Evolutionary conservation across 2,329 filamentous ascomycete species (phyloP).

Genomic region (Penicillium thymicola): DNA sequence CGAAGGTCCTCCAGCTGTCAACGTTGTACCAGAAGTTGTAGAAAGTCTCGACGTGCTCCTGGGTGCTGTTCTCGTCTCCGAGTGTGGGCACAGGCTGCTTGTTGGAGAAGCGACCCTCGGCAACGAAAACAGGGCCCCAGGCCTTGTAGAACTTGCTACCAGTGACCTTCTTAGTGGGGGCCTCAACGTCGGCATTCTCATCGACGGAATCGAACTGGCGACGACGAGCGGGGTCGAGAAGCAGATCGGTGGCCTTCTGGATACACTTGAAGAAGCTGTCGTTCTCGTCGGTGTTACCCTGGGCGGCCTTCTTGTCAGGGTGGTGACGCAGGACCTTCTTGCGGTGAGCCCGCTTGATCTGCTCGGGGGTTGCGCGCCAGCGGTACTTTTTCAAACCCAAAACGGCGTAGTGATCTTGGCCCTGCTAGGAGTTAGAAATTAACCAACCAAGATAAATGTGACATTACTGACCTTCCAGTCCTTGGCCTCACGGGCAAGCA

Average conservation of each 20-base stretch:
- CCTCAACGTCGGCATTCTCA: slow-evolving; percentile 86
- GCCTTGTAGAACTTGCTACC: slow-evolving; percentile 93
- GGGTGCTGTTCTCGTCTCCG: slow-evolving; percentile 76
- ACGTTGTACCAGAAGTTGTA: slow-evolving; percentile 99
- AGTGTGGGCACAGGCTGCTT: slow-evolving; percentile 81
- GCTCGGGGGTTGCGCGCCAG: slow-evolving; percentile 88
- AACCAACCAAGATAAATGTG: not conserved
- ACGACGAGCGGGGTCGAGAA: slow-evolving; percentile 86
- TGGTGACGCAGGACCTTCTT: slow-evolving; percentile 99
- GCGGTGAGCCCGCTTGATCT: slow-evolving; percentile 98
- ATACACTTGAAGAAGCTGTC: slow-evolving; percentile 99
- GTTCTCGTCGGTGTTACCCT: slow-evolving; percentile 75
- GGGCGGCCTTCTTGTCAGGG: slow-evolving; percentile 96
- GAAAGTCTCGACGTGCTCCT: slow-evolving; percentile 88
- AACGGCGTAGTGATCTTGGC: slow-evolving; percentile 96
- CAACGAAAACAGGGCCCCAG: slow-evolving; percentile 85
- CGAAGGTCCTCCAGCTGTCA: slow-evolving; percentile 95
- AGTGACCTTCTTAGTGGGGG: slow-evolving; percentile 85
- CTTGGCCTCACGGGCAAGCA: slow-evolving; percentile 91
- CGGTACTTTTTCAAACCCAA: slow-evolving; percentile 91
- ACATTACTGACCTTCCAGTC: slow-evolving; percentile 86
- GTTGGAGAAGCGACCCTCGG: slow-evolving; percentile 91
- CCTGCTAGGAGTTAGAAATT: slow-evolving; percentile 47
- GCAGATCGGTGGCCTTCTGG: slow-evolving; percentile 92
- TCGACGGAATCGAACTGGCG: slow-evolving; percentile 97